These are phyloP conservation scores for Fusarium sp. DNA, from an alignment of 2,329 filamentous ascomycete species.

Conservation along the genomic window DNA sequence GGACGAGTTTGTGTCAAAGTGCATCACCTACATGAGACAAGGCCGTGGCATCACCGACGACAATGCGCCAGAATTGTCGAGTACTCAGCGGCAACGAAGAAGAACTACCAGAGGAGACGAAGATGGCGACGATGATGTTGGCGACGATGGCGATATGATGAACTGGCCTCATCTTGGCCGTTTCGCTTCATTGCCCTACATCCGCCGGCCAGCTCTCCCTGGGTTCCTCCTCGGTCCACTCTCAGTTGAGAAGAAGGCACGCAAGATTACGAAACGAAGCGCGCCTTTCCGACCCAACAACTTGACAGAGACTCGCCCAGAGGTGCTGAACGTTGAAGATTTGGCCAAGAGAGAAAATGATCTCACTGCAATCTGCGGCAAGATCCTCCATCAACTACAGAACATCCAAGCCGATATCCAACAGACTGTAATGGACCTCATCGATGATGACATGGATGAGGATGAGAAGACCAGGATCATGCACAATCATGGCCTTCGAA, in stretches of 20 bases:
- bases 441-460: slow-evolving; percentile 61
- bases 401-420: slow-evolving; percentile 61
- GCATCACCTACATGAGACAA: slow-evolving; percentile 85
- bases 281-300: slow-evolving; percentile 77
- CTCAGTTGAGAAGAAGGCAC: slow-evolving; percentile 86
- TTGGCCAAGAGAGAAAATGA: slow-evolving; percentile 83
- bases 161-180: slow-evolving; percentile 89
- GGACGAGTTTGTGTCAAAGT: slow-evolving; percentile 92
- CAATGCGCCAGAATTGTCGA: slow-evolving; percentile 62
- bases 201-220: slow-evolving; percentile 79
- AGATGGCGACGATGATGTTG: slow-evolving; percentile 67
- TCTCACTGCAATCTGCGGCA: slow-evolving; percentile 80
- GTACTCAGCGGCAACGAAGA: slow-evolving; percentile 61
- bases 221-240: slow-evolving; percentile 90
- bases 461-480: slow-evolving; percentile 66
- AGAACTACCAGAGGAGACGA: slow-evolving; percentile 57
- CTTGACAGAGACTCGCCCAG: slow-evolving; percentile 77
- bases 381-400: slow-evolving; percentile 74
- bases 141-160: slow-evolving; percentile 80
- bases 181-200: slow-evolving; percentile 79
- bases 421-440: slow-evolving; percentile 56
- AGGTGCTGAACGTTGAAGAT: slow-evolving; percentile 80
- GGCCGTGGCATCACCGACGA: slow-evolving; percentile 68
- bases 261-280: slow-evolving; percentile 77
- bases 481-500: slow-evolving; percentile 73